Base-by-base conservation (phyloP, 345 rosid genomes). In the Salix caprea region DNA sequence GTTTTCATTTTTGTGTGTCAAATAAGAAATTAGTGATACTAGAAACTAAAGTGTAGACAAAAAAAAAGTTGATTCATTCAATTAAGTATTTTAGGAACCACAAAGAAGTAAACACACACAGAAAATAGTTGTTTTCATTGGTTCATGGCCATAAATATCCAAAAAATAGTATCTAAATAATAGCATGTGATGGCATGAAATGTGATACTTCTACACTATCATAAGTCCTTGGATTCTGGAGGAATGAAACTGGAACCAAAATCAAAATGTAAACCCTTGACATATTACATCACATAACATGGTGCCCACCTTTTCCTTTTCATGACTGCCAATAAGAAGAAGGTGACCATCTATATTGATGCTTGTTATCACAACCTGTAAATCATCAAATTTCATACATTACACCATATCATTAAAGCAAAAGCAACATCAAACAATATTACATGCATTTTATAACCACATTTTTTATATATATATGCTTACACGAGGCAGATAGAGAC, bases 281-380 rank as follows among this genome's bases (percentile, higher is more conserved):
- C 32, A 75, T 1, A 48, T 7, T 8, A 24, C 24, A 71, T 40
- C 9, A 36, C 21, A 76, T 18, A 39, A 54, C 19, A 16, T 30
- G 23, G 19, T 70, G 32, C 82, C 56, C 26, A 96, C 99, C 92
- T 93, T 96, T 73, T 87, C 91, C 88, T 93, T 96, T 81, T 87
- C 89, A 84, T 96, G 89, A 81, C 99, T 96, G 79, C 99, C 99
- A 75, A 96, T 89, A 75, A 96, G 91, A 56, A 88, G 86, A 82
- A 96, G 91, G 86, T 79, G 83, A 61, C 93, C 97, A 46, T 90
- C 85, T 72, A 93, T 83, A 71, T 82, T 90, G 67, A 96, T 93
- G 91, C 99, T 92, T 78, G 99, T 96, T 74, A 96, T 89, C 80
- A 96, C 94, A 81, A 96, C 98, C 99, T 96, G 91, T 83, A 52